phyloP scores from a whole-genome alignment of 345 rosid species.

The Citrus australasica region DNA sequence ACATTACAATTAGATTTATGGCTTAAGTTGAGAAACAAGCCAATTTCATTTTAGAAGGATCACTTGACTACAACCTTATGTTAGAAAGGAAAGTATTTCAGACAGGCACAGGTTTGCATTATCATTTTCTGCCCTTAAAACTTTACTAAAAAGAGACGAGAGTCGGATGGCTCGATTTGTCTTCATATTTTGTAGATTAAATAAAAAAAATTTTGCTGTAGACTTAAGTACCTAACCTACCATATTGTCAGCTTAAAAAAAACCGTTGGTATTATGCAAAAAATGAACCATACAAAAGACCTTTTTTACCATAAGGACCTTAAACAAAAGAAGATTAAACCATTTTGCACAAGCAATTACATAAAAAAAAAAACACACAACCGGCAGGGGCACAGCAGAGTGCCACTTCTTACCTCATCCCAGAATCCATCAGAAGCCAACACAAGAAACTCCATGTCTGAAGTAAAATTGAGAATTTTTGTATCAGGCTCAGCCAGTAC shows the following conservation, averaged over 20 bases:
- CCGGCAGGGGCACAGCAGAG: neutral
- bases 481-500: constrained; percentile 76
- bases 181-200: neutral
- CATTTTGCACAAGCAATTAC: neutral
- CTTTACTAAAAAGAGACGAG: neutral
- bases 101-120: neutral
- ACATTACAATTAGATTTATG: no score
- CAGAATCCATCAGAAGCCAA: constrained; percentile 88
- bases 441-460: constrained; percentile 73
- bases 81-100: no score
- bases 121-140: neutral
- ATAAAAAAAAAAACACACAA: neutral
- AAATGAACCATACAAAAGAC: neutral
- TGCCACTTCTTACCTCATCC: constrained; percentile 47
- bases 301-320: neutral
- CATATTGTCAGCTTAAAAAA: neutral
- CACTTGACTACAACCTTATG: neutral
- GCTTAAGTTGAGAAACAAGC: neutral
- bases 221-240: neutral
- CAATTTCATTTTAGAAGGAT: neutral
- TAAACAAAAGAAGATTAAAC: neutral
- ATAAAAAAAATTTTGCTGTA: no score
- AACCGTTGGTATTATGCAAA: neutral
- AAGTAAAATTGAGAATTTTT: constrained; percentile 33
- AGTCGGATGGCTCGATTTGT: neutral